Conservation (phyloP, 2,329 filamentous ascomycete species). For the Neopestalotiopsis sp. region DNA sequence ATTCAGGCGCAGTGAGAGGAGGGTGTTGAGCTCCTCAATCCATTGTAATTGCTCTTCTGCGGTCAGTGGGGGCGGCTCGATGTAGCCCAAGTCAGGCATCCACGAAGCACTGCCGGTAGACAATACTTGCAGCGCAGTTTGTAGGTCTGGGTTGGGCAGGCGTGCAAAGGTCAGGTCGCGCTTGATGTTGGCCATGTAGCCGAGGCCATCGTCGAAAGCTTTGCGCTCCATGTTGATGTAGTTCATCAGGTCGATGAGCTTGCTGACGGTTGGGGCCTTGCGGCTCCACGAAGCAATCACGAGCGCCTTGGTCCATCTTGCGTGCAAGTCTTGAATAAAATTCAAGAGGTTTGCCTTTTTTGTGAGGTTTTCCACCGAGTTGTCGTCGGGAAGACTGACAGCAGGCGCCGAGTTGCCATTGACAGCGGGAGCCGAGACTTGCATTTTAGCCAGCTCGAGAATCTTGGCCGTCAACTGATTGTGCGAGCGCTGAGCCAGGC, state of each 20-base stretch:
- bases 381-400: slow-evolving; percentile 55
- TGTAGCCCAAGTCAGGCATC: slow-evolving; percentile 84
- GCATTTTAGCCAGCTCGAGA: slow-evolving; percentile 71
- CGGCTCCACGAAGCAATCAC: slow-evolving; percentile 92
- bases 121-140: slow-evolving; percentile 85
- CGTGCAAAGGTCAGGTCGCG: slow-evolving; percentile 73
- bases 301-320: slow-evolving; percentile 90
- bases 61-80: slow-evolving; percentile 74
- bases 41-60: slow-evolving; percentile 75
- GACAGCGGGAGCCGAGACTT: slow-evolving; percentile 56
- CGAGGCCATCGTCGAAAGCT: slow-evolving; percentile 65
- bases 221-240: slow-evolving; percentile 72
- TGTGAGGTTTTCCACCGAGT: slow-evolving; percentile 67
- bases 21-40: slow-evolving; percentile 81
- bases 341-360: slow-evolving; percentile 80
- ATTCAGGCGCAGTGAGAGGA: slow-evolving; percentile 82
- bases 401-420: slow-evolving; percentile 56
- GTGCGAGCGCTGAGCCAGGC: slow-evolving; percentile 84
- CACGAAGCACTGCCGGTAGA: slow-evolving; percentile 78
- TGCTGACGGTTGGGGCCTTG: slow-evolving; percentile 78
- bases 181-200: slow-evolving; percentile 74
- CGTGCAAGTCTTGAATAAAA: slow-evolving; percentile 80
- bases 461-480: slow-evolving; percentile 77
- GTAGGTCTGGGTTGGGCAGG: slow-evolving; percentile 87
- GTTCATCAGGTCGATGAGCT: slow-evolving; percentile 83